These are phyloP conservation scores for Erodium trifolium DNA, from an alignment of 441 rosid genomes.

Conservation along the genomic window DNA sequence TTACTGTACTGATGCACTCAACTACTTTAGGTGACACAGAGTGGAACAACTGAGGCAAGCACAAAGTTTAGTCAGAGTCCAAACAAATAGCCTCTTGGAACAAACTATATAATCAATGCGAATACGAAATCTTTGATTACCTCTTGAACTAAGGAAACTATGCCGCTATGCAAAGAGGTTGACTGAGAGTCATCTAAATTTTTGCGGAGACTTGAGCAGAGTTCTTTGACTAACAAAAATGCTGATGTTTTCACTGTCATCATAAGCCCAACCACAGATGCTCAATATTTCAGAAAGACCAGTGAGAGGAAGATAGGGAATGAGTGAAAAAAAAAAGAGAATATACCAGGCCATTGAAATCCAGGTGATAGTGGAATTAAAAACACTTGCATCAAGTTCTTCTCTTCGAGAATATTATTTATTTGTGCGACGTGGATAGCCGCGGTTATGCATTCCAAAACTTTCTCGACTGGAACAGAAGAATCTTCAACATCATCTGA, in stretches of 20 bases:
- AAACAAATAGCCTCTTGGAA: not conserved
- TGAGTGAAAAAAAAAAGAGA: too few species aligned
- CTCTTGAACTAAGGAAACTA: conserved; percentile 47
- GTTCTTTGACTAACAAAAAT: conserved; percentile 60
- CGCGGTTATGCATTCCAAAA: conserved; percentile 55
- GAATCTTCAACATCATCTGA: conserved; percentile 42
- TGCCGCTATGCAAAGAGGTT: conserved; percentile 26
- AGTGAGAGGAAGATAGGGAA: too few species aligned
- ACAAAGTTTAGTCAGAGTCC: conserved; percentile 15
- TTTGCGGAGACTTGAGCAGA: conserved; percentile 50
- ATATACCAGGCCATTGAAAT: conserved; percentile 74
- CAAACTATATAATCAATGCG: conserved; percentile 5
- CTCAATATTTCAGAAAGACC: not conserved
- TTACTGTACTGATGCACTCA: conserved; percentile 65
- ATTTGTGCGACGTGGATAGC: conserved; percentile 56
- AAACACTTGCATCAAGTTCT: conserved; percentile 43
- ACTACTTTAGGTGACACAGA: conserved; percentile 47
- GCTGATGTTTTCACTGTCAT: conserved; percentile 74
- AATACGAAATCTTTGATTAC: conserved; percentile 29
- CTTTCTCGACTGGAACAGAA: conserved; percentile 52
- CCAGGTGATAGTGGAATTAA: conserved; percentile 53
- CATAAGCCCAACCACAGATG: conserved; percentile 18
- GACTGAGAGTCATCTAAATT: conserved; percentile 32
- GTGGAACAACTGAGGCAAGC: conserved; percentile 46
- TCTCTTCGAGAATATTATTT: conserved; percentile 45